Conservation (phyloP, 2,329 filamentous ascomycete genomes). For the Dothidotthia symphoricarpi region DNA sequence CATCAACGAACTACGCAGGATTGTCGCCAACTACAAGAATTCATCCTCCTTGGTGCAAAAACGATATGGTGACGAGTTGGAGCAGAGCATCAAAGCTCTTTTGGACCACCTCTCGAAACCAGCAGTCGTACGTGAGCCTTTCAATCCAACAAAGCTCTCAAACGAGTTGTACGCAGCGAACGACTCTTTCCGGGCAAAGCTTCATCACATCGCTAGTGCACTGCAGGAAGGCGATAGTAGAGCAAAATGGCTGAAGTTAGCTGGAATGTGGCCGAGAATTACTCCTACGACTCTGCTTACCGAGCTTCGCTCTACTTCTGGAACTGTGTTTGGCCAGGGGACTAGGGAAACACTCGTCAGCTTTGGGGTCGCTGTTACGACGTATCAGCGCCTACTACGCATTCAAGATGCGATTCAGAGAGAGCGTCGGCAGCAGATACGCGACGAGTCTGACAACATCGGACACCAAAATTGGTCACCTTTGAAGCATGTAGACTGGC, state of each 20-base stretch:
- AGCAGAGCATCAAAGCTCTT: slow-evolving; percentile 38
- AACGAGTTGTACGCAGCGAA: slow-evolving; percentile 16
- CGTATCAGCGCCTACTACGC: slow-evolving; percentile 48
- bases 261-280: slow-evolving; percentile 49
- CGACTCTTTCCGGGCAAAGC: slow-evolving; percentile 7
- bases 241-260: slow-evolving; percentile 45
- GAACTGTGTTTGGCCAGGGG: slow-evolving; percentile 29
- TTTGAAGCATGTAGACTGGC: slow-evolving; percentile 58
- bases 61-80: slow-evolving; percentile 43
- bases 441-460: slow-evolving; percentile 48
- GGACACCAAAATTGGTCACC: slow-evolving; percentile 61
- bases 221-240: slow-evolving; percentile 24
- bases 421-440: slow-evolving; percentile 20
- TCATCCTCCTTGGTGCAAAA: slow-evolving; percentile 37
- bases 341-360: slow-evolving; percentile 46
- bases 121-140: background rate
- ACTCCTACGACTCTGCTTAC: slow-evolving; percentile 49
- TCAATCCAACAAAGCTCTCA: slow-evolving; percentile 5
- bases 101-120: background rate
- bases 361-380: slow-evolving; percentile 48
- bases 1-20: slow-evolving; percentile 12
- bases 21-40: slow-evolving; percentile 14
- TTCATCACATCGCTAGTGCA: slow-evolving; percentile 7
- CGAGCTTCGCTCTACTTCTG: slow-evolving; percentile 45
- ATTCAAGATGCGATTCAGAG: slow-evolving; percentile 39